Base-by-base conservation (phyloP, 2,329 filamentous ascomycete species). In the Aaosphaeria pasadenensis region DNA sequence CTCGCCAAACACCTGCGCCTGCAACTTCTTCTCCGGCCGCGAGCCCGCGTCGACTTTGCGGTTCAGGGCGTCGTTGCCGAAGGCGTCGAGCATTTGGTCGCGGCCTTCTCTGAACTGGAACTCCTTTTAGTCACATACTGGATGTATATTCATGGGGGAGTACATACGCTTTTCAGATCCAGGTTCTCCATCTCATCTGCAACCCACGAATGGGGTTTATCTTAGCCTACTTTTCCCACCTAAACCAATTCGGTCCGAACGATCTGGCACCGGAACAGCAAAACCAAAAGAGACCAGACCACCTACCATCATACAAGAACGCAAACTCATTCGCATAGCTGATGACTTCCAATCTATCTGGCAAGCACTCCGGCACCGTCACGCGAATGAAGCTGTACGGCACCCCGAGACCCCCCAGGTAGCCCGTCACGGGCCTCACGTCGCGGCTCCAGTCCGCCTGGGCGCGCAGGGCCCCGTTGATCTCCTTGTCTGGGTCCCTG, bases 241-340 rank as follows among this genome's bases (percentile, higher is more conserved):
- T 24, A 24, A 24, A 24, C 17, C 17, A 24, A 24, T 24, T 24
- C 17, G 17, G 17, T 24, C 17, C 17, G 17, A 24, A 24, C 17
- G 17, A 24, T 24, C 17, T 24, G 17, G 17, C 17, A 24, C 17
- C 17, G 17, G 17, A 24, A 24, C 17, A 24, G 33, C 33, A 36
- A 36, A 36, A 36, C 33, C 33, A 9, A 9, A 24, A 9, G 33
- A 9, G 33, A 9, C 33, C 33, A n/a, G 4, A n/a, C 7, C 9
- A n/a, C 33, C n/a, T 40, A 68, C 66, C 67, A 51, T 75, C 72
- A 52, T 73, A 63, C 5, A 74, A 55, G 46, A 74, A 73, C 1
- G 64, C 70, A 51, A 69, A 74, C 49, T 75, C 73, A 38, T 71
- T 70, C 1, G 67, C 67, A 51, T 73, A 74, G 4, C 63, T 63